Percentiles rank a stretch among this genome's conserved stretches.
phyloP scores from a whole-genome alignment of 1,284 basidiomycete species.

The Athelia sp. region DNA sequence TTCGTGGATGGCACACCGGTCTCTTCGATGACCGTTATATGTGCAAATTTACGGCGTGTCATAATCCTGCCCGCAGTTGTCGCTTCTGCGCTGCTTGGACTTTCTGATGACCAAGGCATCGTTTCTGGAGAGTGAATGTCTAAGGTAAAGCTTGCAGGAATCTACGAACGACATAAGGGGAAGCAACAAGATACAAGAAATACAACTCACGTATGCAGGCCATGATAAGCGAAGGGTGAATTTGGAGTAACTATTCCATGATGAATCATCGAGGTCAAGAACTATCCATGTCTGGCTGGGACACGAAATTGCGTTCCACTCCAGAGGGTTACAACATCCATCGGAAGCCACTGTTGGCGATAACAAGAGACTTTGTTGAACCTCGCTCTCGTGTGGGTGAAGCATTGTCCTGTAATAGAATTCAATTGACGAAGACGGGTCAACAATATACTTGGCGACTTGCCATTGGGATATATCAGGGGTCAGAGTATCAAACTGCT shows the following conservation, averaged over 20 bases:
- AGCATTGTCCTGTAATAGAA: slow-evolving; percentile 25
- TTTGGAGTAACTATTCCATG: slow-evolving; percentile 40
- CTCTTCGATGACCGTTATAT: slow-evolving; percentile 45
- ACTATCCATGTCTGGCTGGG: slow-evolving; percentile 52
- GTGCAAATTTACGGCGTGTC: slow-evolving; percentile 45
- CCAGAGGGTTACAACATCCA: slow-evolving; percentile 26
- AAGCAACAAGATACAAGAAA: slow-evolving; percentile 1
- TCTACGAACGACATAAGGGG: slow-evolving; percentile 26
- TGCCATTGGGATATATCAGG: slow-evolving; percentile 34
- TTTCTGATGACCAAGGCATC: slow-evolving; percentile 10
- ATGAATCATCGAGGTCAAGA: slow-evolving; percentile 42
- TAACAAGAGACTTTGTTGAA: slow-evolving; percentile 32
- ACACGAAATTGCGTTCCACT: slow-evolving; percentile 27
- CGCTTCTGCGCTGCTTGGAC: slow-evolving; percentile 6
- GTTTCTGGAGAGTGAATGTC: slow-evolving; percentile 29
- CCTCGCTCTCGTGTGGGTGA: slow-evolving; percentile 20
- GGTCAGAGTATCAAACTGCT: slow-evolving; percentile 16
- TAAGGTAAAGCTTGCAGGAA: slow-evolving; percentile 39
- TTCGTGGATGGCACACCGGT: slow-evolving; percentile 41
- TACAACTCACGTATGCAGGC: slow-evolving; percentile 56
- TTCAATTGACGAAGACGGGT: slow-evolving; percentile 8
- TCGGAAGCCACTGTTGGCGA: slow-evolving; percentile 35
- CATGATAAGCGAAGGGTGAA: slow-evolving; percentile 64
- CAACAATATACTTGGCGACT: slow-evolving; percentile 22
- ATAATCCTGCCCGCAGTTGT: slow-evolving; percentile 7